Percentiles rank a stretch among this genome's conserved stretches.
Conservation (phyloP, 768 basidiomycete genomes). For the Agrocybe praecox region DNA sequence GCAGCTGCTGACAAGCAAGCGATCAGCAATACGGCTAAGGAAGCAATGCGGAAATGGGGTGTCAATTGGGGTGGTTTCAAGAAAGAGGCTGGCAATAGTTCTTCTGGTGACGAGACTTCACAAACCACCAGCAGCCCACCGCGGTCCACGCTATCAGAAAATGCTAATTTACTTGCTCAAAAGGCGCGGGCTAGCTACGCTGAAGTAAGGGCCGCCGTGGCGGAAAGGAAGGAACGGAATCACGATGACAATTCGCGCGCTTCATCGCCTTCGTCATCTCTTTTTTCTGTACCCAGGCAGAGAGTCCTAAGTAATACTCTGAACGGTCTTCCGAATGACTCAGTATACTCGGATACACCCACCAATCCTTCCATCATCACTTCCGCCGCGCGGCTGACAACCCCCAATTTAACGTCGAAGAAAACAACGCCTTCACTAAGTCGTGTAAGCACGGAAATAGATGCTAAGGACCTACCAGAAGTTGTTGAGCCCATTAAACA, state of each 20-base stretch:
- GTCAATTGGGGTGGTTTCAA: slow-evolving; percentile 74
- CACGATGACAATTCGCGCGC: slow-evolving; percentile 15
- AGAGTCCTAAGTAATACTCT: slow-evolving; percentile 22
- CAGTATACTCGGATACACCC: slow-evolving; percentile 21
- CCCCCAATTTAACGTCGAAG: slow-evolving; percentile 24
- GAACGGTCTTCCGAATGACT: slow-evolving; percentile 13
- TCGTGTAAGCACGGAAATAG: slow-evolving; percentile 32
- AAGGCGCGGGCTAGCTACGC: slow-evolving; percentile 64
- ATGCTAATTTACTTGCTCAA: slow-evolving; percentile 30
- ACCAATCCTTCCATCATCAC: slow-evolving; percentile 18
- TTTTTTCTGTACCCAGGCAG: slow-evolving; percentile 6
- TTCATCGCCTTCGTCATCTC: slow-evolving; percentile 16
- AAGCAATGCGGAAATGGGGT: slow-evolving; percentile 92
- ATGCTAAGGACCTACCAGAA: slow-evolving; percentile 26
- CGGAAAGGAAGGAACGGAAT: slow-evolving; percentile 55
- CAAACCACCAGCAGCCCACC: slow-evolving; percentile 36
- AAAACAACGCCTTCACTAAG: slow-evolving; percentile 38
- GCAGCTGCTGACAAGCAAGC: slow-evolving; percentile 83
- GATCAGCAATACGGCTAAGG: slow-evolving; percentile 81
- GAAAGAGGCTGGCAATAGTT: slow-evolving; percentile 45
- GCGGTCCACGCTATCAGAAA: slow-evolving; percentile 24
- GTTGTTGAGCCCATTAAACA: slow-evolving; percentile 25
- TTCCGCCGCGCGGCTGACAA: slow-evolving; percentile 19
- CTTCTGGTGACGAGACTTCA: slow-evolving; percentile 39
- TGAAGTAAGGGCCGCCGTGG: slow-evolving; percentile 77